These are phyloP conservation scores for Fusarium coicis DNA, from an alignment of 2,329 filamentous ascomycete species.

Conservation along the genomic window DNA sequence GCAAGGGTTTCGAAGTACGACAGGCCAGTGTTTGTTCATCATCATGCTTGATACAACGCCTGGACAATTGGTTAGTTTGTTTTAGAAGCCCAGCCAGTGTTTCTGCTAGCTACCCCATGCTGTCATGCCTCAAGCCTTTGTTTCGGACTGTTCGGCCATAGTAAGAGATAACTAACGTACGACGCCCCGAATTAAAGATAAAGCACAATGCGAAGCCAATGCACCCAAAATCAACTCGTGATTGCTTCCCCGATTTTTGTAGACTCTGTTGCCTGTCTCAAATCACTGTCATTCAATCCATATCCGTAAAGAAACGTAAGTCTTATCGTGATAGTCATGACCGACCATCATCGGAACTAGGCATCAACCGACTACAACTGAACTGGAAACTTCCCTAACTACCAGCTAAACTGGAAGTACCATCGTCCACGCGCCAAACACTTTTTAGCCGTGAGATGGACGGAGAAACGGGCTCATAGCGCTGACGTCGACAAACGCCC, in stretches of 20 bases:
- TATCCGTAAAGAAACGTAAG: neutral
- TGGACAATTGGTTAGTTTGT: conserved; percentile 9
- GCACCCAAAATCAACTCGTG: neutral
- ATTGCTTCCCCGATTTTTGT: conserved; percentile 1
- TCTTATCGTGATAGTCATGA: conserved; percentile 11
- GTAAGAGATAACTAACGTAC: conserved; percentile 6
- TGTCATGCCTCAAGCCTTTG: conserved; percentile 6
- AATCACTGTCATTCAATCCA: neutral
- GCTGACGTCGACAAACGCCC: conserved; percentile 61
- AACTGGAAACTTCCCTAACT: conserved; percentile 6
- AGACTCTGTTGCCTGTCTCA: conserved; percentile 4
- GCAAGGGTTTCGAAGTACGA: conserved; percentile 11
- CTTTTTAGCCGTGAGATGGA: conserved; percentile 38
- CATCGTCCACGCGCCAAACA: conserved; percentile 21
- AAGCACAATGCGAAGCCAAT: conserved; percentile 11
- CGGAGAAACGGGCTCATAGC: conserved; percentile 45
- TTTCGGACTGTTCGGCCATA: conserved; percentile 25
- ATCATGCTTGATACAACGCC: conserved; percentile 17
- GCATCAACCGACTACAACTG: conserved; percentile 14
- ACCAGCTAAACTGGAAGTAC: conserved; percentile 11
- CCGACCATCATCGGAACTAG: conserved; percentile 36
- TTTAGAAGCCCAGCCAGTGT: conserved; percentile 31
- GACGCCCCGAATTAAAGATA: conserved; percentile 16
- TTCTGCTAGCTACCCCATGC: conserved; percentile 30
- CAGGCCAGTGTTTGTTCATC: conserved; percentile 5